Evolutionary conservation across 768 basidiomycete species (phyloP).

Genomic region (Hydnomerulius pinastri): DNA sequence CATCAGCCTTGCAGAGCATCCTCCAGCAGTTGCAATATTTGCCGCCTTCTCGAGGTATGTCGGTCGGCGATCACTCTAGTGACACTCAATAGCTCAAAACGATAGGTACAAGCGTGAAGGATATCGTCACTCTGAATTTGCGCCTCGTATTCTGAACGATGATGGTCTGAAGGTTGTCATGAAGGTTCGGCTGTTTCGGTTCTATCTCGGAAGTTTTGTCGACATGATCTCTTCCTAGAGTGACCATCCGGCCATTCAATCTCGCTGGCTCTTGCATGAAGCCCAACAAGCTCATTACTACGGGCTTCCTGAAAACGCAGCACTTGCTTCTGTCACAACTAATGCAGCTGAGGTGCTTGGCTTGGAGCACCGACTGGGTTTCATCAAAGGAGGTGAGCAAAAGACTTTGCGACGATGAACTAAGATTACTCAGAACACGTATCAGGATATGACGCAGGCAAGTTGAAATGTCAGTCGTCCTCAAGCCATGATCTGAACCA

Average conservation of each 20-base stretch:
- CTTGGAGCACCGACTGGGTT: constrained; percentile 82
- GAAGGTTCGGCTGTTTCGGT: constrained; percentile 39
- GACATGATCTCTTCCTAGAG: constrained; percentile 42
- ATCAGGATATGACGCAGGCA: constrained; percentile 68
- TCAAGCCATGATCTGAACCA: background rate
- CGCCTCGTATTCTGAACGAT: constrained; percentile 53
- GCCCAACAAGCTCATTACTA: constrained; percentile 85
- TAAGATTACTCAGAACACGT: constrained; percentile 2
- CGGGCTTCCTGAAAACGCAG: constrained; percentile 68
- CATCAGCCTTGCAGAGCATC: constrained; percentile 33
- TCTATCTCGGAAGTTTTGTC: background rate
- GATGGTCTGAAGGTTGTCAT: constrained; percentile 50
- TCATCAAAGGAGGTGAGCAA: constrained; percentile 54
- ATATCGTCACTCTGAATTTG: constrained; percentile 59
- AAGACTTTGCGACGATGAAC: background rate
- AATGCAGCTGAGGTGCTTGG: constrained; percentile 74
- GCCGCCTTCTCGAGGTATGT: constrained; percentile 51
- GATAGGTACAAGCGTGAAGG: constrained; percentile 58
- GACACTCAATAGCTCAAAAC: background rate
- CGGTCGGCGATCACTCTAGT: background rate
- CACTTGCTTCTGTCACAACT: constrained; percentile 74
- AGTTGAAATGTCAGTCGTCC: background rate
- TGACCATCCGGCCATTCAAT: constrained; percentile 65
- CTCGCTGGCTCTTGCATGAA: constrained; percentile 78
- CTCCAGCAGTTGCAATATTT: constrained; percentile 75